Conservation (phyloP, 306 rosid genomes). For the Vachellia pachyceras region DNA sequence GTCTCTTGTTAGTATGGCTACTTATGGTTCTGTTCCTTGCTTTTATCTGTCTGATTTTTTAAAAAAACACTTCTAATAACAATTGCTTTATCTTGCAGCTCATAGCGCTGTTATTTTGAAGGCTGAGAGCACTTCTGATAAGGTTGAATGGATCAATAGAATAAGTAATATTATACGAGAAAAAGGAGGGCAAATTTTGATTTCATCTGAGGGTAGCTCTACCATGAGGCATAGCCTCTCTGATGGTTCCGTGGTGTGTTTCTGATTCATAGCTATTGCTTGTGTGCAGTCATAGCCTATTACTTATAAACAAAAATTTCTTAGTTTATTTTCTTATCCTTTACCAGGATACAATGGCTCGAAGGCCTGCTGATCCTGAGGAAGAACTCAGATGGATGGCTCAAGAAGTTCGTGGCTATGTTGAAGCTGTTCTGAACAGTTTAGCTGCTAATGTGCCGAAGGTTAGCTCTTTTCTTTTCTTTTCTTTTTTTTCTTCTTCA, state of each 20-base stretch:
- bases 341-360: slow-evolving; percentile 83
- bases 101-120: slow-evolving; percentile 85
- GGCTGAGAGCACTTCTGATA: slow-evolving; percentile 84
- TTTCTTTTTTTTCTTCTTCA: too few relatives aligned
- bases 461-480: slow-evolving; percentile 62
- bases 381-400: slow-evolving; percentile 99
- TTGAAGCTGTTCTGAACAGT: slow-evolving; percentile 97
- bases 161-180: slow-evolving; percentile 83
- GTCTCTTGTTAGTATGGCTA: slow-evolving; percentile 9
- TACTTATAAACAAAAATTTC: not conserved
- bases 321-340: slow-evolving; percentile 19
- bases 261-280: slow-evolving; percentile 10
- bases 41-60: not conserved
- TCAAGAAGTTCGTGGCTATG: slow-evolving; percentile 98
- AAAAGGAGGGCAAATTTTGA: slow-evolving; percentile 68
- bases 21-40: not conserved
- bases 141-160: slow-evolving; percentile 86
- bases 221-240: slow-evolving; percentile 83
- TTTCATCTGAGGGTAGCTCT: slow-evolving; percentile 74
- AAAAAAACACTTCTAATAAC: not conserved
- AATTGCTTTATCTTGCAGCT: slow-evolving; percentile 59
- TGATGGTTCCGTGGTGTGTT: slow-evolving; percentile 93
- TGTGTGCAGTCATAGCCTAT: slow-evolving; percentile 25
- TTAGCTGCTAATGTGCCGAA: slow-evolving; percentile 98
- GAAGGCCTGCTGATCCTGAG: slow-evolving; percentile 97